These are phyloP conservation scores for Ricinus communis DNA, from an alignment of 345 rosid genomes.

Conservation along the genomic window DNA sequence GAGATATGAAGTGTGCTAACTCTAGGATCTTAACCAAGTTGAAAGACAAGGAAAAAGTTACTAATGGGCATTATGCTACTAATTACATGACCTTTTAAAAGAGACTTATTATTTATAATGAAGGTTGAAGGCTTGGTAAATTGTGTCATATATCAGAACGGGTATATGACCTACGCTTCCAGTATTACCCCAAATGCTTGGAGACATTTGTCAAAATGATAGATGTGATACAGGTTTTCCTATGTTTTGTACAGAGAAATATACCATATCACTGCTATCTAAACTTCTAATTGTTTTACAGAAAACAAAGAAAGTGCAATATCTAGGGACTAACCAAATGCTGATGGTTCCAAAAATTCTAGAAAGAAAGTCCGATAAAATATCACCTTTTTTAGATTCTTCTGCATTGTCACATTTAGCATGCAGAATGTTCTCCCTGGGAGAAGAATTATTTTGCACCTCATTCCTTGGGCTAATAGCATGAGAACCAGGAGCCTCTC, in stretches of 20 bases:
- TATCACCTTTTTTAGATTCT: conserved; percentile 45
- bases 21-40: background rate
- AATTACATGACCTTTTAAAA: background rate
- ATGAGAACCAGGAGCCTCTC: conserved; percentile 47
- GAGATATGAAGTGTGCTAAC: too few relatives aligned
- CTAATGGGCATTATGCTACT: background rate
- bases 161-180: background rate
- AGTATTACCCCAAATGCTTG: background rate
- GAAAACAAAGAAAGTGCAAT: background rate
- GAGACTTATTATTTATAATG: background rate
- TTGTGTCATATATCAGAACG: background rate
- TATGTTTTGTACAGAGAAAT: background rate
- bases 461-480: conserved; percentile 36
- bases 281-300: background rate
- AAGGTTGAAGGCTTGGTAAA: background rate
- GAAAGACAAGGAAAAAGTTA: too few relatives aligned
- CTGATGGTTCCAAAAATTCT: conserved; percentile 6
- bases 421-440: conserved; percentile 40
- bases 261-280: background rate
- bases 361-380: conserved; percentile 13
- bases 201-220: background rate
- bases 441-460: conserved; percentile 38
- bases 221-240: background rate
- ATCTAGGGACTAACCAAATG: background rate
- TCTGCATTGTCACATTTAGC: conserved; percentile 37